Base-by-base conservation (phyloP, 1,139 yeast genomes). In the Yamadazyma sp. region DNA sequence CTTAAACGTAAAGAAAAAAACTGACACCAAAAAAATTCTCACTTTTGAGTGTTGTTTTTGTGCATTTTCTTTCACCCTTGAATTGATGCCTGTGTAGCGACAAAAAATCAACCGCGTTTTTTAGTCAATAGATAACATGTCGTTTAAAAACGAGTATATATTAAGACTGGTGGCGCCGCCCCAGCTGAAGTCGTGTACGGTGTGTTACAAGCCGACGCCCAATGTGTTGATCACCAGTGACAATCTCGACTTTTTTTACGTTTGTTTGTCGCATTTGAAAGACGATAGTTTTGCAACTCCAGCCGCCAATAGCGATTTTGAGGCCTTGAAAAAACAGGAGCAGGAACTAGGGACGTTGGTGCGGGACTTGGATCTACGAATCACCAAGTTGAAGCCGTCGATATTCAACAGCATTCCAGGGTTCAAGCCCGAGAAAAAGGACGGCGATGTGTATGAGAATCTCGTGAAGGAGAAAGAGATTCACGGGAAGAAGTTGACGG, bases 151-250 rank as follows among this genome's bases (percentile, higher is more conserved):
- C 55, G 57, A 60, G n/a, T 82, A 82, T 55, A 67, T 61, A 25
- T 56, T 70, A 10, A 64, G 87, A 34, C 64, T 64, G 36, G 94
- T 86, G 2, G 80, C 87, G 0, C 68, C 67, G 3, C 47, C 67
- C n/a, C 77, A 73, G 41, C 53, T 76, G 37, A 76, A 75, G 50
- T 69, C 90, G 0, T 86, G 95, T 51, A 53, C 65, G 32, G 67
- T 86, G 23, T 86, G 95, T 60, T 81, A 70, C 54, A 81, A 80
- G 47, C 87, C 92, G 1, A 65, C 87, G 0, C 48, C 69, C 1
- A 67, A 76, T 0, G 95, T 86, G 2, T 61, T 86, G 26, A 70
- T 82, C n/a, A 67, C 81, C 2, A 61, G 60, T 2, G 65, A 63
- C 40, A 59, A 71, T 50, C 62, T 68, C 3, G 92, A 85, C 55